A percentile compares a stretch with the other conserved stretches of the same genome.
Evolutionary conservation across 2,329 filamentous ascomycete genomes (phyloP).

Genomic region (Cryoendolithus antarcticus): DNA sequence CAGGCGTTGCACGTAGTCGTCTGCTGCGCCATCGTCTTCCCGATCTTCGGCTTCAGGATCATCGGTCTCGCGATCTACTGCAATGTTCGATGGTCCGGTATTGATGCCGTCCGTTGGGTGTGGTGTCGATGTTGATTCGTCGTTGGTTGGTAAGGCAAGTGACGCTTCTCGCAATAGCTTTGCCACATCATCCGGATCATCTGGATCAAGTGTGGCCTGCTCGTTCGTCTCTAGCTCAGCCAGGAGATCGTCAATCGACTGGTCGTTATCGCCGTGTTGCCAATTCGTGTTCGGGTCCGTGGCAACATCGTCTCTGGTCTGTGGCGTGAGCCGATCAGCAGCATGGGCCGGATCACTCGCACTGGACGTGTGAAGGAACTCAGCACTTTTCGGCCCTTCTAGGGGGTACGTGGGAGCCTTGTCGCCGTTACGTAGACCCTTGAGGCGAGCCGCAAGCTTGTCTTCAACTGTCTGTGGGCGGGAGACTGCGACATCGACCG

Average conservation of each 20-base stretch:
- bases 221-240: slow-evolving; percentile 28
- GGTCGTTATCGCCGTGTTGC: slow-evolving; percentile 29
- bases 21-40: slow-evolving; percentile 28
- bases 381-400: no score
- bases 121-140: no score
- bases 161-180: slow-evolving; percentile 30
- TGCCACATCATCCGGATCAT: slow-evolving; percentile 30
- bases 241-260: slow-evolving; percentile 35
- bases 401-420: no score
- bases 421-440: slow-evolving; percentile 14
- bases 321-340: slow-evolving; percentile 8
- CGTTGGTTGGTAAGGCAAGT: slow-evolving; percentile 22
- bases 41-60: slow-evolving; percentile 12
- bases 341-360: background rate
- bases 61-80: background rate
- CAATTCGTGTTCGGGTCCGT: slow-evolving; percentile 15
- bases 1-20: slow-evolving; percentile 34
- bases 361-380: no score
- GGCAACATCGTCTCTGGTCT: slow-evolving; percentile 11
- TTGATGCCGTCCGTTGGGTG: slow-evolving; percentile 17
- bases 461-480: slow-evolving; percentile 15
- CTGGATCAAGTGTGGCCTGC: slow-evolving; percentile 28
- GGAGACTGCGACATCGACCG: slow-evolving; percentile 13
- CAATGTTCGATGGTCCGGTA: slow-evolving; percentile 12
- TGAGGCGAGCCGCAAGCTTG: slow-evolving; percentile 22